These are phyloP conservation scores for Arthrobotrys megalospora DNA, from an alignment of 2,329 filamentous ascomycete genomes.

Conservation along the genomic window DNA sequence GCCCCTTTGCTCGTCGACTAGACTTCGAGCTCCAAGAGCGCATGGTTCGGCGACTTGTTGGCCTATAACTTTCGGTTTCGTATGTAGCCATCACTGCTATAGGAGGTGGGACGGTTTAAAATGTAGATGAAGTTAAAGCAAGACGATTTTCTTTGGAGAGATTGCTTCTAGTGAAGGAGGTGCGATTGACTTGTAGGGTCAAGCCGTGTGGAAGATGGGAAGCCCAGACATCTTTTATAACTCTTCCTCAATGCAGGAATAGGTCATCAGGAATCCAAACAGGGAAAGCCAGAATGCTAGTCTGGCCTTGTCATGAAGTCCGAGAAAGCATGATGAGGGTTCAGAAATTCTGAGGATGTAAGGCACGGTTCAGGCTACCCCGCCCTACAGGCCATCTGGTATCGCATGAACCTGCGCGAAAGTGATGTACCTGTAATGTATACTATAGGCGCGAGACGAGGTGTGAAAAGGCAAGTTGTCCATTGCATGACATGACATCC, in stretches of 20 bases:
- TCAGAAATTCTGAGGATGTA: constrained; percentile 35
- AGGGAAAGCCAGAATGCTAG: constrained; percentile 10
- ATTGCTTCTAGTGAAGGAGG: neutral
- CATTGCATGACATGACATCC: constrained; percentile 22
- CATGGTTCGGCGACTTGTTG: constrained; percentile 34
- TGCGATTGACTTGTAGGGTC: neutral
- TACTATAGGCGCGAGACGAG: constrained; percentile 1
- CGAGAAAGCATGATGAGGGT: constrained; percentile 13
- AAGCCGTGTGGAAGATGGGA: neutral
- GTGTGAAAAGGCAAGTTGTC: constrained; percentile 26
- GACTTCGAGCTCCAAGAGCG: constrained; percentile 47
- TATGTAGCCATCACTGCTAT: neutral
- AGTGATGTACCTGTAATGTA: constrained; percentile 12
- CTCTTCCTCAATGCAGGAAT: neutral
- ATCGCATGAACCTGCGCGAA: constrained; percentile 39
- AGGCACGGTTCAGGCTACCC: constrained; percentile 55
- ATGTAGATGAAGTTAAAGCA: neutral
- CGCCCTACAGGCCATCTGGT: constrained; percentile 51
- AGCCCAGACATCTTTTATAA: constrained; percentile 15
- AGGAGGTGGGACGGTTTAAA: neutral
- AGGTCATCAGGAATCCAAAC: neutral
- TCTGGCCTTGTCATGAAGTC: neutral
- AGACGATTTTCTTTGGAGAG: neutral
- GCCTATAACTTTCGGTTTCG: constrained; percentile 33
- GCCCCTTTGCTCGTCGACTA: constrained; percentile 42